These are phyloP conservation scores for Daldinia loculata DNA, from an alignment of 495 filamentous ascomycete species.

Conservation along the genomic window DNA sequence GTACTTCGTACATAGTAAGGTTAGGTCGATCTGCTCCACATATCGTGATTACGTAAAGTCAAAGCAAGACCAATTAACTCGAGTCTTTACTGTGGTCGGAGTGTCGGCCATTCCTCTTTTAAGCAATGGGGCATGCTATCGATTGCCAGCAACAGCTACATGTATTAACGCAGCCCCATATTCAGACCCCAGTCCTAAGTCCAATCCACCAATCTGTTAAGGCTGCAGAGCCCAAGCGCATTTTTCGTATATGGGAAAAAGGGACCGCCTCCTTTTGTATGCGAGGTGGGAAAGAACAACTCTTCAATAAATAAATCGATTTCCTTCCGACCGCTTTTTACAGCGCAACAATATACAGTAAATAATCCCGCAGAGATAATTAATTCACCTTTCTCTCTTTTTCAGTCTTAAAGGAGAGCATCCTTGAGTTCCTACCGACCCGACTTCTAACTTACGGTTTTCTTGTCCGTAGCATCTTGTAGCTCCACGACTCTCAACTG, in stretches of 20 bases:
- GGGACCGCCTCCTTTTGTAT: slow-evolving; percentile 39
- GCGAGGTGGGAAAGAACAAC: slow-evolving; percentile 30
- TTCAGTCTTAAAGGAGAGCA: slow-evolving; percentile 2
- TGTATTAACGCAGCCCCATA: slow-evolving; percentile 21
- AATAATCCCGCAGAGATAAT: slow-evolving; percentile 16
- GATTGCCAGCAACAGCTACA: slow-evolving; percentile 23
- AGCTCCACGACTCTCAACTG: slow-evolving; percentile 21
- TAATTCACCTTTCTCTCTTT: slow-evolving; percentile 24
- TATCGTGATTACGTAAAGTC: slow-evolving; percentile 12
- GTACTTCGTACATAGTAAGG: too few relatives aligned
- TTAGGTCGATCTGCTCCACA: neutral
- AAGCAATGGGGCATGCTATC: slow-evolving; percentile 14
- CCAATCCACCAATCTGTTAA: slow-evolving; percentile 35
- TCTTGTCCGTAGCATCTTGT: slow-evolving; percentile 12
- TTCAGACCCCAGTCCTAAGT: slow-evolving; percentile 15
- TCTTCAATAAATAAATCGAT: slow-evolving; percentile 21
- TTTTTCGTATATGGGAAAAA: slow-evolving; percentile 31
- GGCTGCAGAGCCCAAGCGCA: slow-evolving; percentile 37
- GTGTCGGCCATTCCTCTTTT: slow-evolving; percentile 33
- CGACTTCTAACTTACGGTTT: slow-evolving; percentile 7
- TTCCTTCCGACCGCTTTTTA: neutral
- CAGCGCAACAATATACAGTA: slow-evolving; percentile 5
- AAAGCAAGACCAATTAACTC: neutral
- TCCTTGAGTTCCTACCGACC: slow-evolving; percentile 9
- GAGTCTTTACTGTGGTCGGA: slow-evolving; percentile 5